These are phyloP conservation scores for Talaromyces marneffei DNA, from an alignment of 2,329 filamentous ascomycete genomes.

Conservation along the genomic window DNA sequence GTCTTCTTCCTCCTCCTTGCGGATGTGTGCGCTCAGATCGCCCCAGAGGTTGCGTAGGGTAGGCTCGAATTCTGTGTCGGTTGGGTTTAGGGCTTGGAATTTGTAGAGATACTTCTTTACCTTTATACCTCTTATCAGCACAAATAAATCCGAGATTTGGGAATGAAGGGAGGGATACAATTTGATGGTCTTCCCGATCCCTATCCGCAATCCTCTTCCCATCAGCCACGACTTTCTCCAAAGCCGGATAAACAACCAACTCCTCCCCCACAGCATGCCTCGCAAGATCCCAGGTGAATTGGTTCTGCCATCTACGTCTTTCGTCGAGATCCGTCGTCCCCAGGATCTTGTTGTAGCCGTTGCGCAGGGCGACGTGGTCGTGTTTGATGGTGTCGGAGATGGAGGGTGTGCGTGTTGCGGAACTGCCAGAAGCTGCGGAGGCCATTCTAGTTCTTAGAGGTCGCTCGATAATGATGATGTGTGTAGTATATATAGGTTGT, in stretches of 20 bases:
- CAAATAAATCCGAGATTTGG: background rate
- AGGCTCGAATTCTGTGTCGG: slow-evolving; percentile 39
- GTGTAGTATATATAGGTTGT: background rate
- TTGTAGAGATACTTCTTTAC: slow-evolving; percentile 48
- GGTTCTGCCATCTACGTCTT: slow-evolving; percentile 44
- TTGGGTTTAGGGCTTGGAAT: slow-evolving; percentile 44
- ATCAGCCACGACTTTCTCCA: slow-evolving; percentile 44
- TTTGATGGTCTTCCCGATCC: slow-evolving; percentile 31
- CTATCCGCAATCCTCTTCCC: slow-evolving; percentile 43
- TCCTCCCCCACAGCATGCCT: slow-evolving; percentile 50
- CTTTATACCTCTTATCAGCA: slow-evolving; percentile 25
- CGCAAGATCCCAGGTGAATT: slow-evolving; percentile 50
- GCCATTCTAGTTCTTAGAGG: background rate
- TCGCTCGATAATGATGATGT: background rate
- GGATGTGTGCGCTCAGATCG: slow-evolving; percentile 44
- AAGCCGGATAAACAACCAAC: slow-evolving; percentile 50
- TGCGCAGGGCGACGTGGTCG: slow-evolving; percentile 39
- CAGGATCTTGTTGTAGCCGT: slow-evolving; percentile 41
- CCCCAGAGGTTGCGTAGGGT: slow-evolving; percentile 43
- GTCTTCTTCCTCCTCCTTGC: slow-evolving; percentile 48
- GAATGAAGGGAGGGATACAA: background rate
- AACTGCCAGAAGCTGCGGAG: background rate
- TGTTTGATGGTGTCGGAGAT: slow-evolving; percentile 36
- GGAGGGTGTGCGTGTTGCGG: background rate
- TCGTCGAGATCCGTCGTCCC: slow-evolving; percentile 40